Conservation (phyloP, 345 rosid species). For the Conringia planisiliqua region DNA sequence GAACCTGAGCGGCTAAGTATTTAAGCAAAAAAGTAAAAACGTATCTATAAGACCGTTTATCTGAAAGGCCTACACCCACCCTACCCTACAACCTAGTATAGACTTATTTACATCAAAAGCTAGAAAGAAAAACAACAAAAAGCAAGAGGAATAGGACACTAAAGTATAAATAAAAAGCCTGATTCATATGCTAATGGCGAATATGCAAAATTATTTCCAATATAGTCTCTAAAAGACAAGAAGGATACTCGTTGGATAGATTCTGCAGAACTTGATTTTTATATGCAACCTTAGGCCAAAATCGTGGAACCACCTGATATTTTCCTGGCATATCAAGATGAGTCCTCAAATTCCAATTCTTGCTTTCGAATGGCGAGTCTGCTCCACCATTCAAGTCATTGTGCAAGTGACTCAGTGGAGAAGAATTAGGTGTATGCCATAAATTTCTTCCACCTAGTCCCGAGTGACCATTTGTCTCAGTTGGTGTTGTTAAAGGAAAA, state of each 20-base stretch:
- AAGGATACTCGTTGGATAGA: slow-evolving; percentile 89
- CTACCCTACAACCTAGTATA: slow-evolving; percentile 5
- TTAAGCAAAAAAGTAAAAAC: slow-evolving; percentile 7
- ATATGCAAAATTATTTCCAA: slow-evolving; percentile 7
- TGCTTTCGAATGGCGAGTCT: slow-evolving; percentile 49
- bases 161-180: neutral
- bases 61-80: neutral
- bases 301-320: slow-evolving; percentile 70
- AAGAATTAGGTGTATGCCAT: slow-evolving; percentile 43
- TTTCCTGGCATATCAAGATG: slow-evolving; percentile 65
- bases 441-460: slow-evolving; percentile 45
- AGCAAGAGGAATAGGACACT: slow-evolving; percentile 3
- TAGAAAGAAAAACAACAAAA: slow-evolving; percentile 2
- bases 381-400: slow-evolving; percentile 49
- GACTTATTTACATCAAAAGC: neutral
- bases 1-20: slow-evolving; percentile 17
- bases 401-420: slow-evolving; percentile 43
- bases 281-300: slow-evolving; percentile 72
- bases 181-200: neutral
- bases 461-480: slow-evolving; percentile 54
- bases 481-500: slow-evolving; percentile 41
- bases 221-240: slow-evolving; percentile 24
- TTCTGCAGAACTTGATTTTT: slow-evolving; percentile 60
- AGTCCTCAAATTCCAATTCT: slow-evolving; percentile 53
- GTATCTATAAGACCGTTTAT: neutral